Evolutionary conservation across 2,329 filamentous ascomycete species (phyloP), one percentile per base, ranked within the genome.

Genomic region (Macrophomina pseudophaseolina): DNA sequence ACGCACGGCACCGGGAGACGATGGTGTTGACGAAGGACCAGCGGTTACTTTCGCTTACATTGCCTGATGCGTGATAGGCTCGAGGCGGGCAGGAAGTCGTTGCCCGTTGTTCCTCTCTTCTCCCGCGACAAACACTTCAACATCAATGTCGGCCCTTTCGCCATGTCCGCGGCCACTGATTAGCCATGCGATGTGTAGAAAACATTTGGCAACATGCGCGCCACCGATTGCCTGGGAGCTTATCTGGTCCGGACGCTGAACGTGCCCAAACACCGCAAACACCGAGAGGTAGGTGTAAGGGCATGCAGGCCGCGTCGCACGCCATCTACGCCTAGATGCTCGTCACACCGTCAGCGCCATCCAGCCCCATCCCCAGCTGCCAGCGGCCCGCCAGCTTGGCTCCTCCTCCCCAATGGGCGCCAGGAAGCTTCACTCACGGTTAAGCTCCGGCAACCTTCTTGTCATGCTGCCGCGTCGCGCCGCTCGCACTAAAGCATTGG

Each of bases 241-340:
- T 49, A 38, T 48, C 42, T 38, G 35, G 42, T 44, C 44, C 44
- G 56, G 28, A 35, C 58, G 32, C n/a, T n/a, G 14, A 12, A 5
- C 42, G 12, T n/a, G 8, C 42, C 7, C 8, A 44, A 60, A 16
- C 7, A 44, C 40, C n/a, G n/a, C 28, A 49, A 62, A 40, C 44
- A 64, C 60, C 48, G 60, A n/a, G 51, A 44, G 51, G 8, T 2
- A 44, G 51, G 8, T 2, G 16, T 33, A 33, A 53, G 33, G 60
- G 35, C 48, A 35, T 44, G 60, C 60, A 53, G 33, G 38, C 23
- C 28, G 33, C 38, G 35, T 64, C 60, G 60, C 60, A 64, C 60
- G 60, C 60, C 60, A 64, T 64, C n/a, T 53, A 64, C 38, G 60
- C 60, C 49, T 42, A 4, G 38, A 11, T 64, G 48, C 60, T 64